Evolutionary conservation across 768 basidiomycete genomes (phyloP), one percentile per base, ranked within the genome.

Genomic region (Kwoniella botswanensis): DNA sequence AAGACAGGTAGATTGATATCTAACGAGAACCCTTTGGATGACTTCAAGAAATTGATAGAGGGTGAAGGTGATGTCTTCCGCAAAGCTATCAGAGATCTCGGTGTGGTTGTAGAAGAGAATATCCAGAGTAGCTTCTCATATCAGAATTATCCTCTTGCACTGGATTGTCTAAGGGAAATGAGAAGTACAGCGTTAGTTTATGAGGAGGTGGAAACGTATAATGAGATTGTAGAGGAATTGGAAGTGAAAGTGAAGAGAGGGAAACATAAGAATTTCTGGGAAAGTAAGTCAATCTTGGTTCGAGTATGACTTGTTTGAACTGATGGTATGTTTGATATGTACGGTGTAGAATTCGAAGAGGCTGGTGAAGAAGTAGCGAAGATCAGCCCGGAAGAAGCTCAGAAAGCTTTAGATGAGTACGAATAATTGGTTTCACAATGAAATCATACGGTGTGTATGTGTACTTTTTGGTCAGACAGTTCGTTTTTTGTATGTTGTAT

Each of bases 41-140:
- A 96, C 82, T 97, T 95, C 85, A 85, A 86, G 70, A 85, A 86
- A 75, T 91, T 92, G 78, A 84, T 92, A 43, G 72, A 77, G 63
- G 86, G 86, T 29, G 87, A 87, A 64, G 93, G 92, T 0, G 93
- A 93, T 81, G 85, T 93, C 21, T 92, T 94, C 50, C 88, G 87
- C 15, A 93, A 95, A 83, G 93, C 93, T 0, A 79, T 83, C 18
- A 74, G 91, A 75, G 94, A 94, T 82, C 83, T 95, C 58, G 88
- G 87, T 13, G 86, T 82, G 17, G 90, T 94, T 11, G 88, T 94
- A 56, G 85, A 86, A 68, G 91, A 93, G 79, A 87, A 93, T 54
- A 86, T 91, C 11, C 81, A 87, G 73, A 86, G 86, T 29, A 92
- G 92, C 46, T 96, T 95, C 84, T 88, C 91, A 52, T 85, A 83